A percentile compares a stretch with the other conserved stretches of the same genome.
Conservation (phyloP, 208 protist genomes). For the Blechomonas ayalai region DNA sequence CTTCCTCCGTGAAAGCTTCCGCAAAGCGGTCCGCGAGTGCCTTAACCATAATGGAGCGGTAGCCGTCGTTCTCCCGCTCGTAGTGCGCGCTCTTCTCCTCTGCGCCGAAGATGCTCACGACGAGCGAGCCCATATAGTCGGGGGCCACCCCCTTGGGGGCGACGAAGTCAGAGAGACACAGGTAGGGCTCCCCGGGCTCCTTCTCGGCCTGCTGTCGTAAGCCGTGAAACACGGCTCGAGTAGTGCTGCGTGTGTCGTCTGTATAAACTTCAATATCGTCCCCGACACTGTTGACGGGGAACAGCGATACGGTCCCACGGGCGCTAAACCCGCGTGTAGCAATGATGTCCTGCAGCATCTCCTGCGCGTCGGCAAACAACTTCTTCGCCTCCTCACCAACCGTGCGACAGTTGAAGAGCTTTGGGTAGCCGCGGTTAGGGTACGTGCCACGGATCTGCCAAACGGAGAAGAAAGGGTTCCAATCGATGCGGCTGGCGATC, state of each 20-base stretch:
- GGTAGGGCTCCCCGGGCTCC: conserved; percentile 83
- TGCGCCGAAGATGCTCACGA: conserved; percentile 84
- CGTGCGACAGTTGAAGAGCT: conserved; percentile 94
- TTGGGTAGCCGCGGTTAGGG: conserved; percentile 94
- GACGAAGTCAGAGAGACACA: conserved; percentile 92
- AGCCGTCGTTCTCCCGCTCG: conserved; percentile 89
- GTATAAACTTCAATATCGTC: conserved; percentile 93
- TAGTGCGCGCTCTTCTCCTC: conserved; percentile 75
- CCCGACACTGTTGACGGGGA: conserved; percentile 83
- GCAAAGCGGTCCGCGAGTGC: conserved; percentile 91
- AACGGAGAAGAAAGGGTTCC: conserved; percentile 94
- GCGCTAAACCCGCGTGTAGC: conserved; percentile 74
- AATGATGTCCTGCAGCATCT: conserved; percentile 82
- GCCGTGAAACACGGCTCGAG: conserved; percentile 58
- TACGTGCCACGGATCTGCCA: conserved; percentile 94
- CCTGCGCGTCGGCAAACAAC: conserved; percentile 89
- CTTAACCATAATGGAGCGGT: conserved; percentile 92
- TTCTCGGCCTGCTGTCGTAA: conserved; percentile 94
- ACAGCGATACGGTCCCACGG: conserved; percentile 79
- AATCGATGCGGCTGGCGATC: conserved; percentile 93
- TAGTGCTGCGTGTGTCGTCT: conserved; percentile 37
- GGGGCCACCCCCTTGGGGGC: conserved; percentile 74
- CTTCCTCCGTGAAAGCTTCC: conserved; percentile 81
- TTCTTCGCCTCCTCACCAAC: conserved; percentile 92
- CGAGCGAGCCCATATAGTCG: conserved; percentile 93